phyloP scores from a whole-genome alignment of 106 monocot genomes.

The Ottelia alismoides region DNA sequence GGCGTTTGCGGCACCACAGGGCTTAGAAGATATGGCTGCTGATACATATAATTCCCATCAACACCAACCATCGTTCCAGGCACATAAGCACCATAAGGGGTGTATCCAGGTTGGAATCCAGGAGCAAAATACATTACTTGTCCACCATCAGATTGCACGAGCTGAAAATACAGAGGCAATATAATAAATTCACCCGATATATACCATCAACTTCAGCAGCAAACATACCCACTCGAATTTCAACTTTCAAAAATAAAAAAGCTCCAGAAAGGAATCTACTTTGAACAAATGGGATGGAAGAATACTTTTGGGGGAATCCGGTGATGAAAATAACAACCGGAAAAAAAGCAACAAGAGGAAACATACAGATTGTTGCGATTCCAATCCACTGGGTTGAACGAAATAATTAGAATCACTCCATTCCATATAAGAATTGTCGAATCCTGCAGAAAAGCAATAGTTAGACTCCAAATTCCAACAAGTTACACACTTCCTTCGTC shows the following conservation, averaged over 20 bases:
- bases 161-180: conserved; percentile 30
- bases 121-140: conserved; percentile 52
- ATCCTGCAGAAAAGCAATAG: conserved; percentile 12
- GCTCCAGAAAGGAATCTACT: too few relatives aligned
- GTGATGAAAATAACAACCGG: too few relatives aligned
- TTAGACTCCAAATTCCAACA: not conserved
- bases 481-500: not conserved
- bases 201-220: not conserved
- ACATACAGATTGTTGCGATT: conserved; percentile 51
- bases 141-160: conserved; percentile 40
- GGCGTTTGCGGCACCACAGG: conserved; percentile 23
- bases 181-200: not conserved
- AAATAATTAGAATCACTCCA: conserved; percentile 36
- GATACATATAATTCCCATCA: conserved; percentile 60
- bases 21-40: conserved; percentile 33
- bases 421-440: conserved; percentile 20
- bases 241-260: not conserved
- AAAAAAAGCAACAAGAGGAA: not conserved
- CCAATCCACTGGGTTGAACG: conserved; percentile 24
- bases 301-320: too few relatives aligned
- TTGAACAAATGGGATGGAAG: too few relatives aligned
- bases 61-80: conserved; percentile 30
- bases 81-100: conserved; percentile 26
- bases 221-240: too few relatives aligned
- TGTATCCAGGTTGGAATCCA: conserved; percentile 38